Base-by-base conservation (phyloP, 345 rosid genomes). In the Bruguiera gymnorhiza region DNA sequence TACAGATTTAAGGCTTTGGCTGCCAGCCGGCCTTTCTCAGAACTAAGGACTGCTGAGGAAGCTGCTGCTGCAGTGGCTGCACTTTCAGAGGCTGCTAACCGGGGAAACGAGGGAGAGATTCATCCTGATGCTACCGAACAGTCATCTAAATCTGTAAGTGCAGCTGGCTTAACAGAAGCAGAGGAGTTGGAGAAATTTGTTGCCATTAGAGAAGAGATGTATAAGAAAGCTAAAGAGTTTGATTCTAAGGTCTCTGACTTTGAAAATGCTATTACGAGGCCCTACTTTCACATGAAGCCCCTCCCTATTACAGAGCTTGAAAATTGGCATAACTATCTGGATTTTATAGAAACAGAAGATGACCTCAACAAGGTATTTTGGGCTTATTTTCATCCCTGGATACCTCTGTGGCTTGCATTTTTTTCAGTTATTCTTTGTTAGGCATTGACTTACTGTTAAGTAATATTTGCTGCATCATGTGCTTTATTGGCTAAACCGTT, bases 401-500 rank as follows among this genome's bases (percentile, higher is more conserved):
- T 65, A 53, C 71, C 60, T 73, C 48, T 43, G 64, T 82, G 79
- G 74, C 82, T 76, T 67, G 75, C 86, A 87, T 90, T 73, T 75
- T 85, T 82, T 83, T 34, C 37, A 88, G 93, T 76, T 74, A 82
- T 79, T 64, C 76, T 73, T 75, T 81, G 76, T 78, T 85, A 80
- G 77, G 67, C 72, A 75, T 78, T 90, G 91, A 81, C 93, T 86
- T 79, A 90, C 99, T 88, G 88, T 90, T 83, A 81, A 87, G 83
- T 92, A 89, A 86, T 84, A 86, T 86, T 85, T 89, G 93, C 97
- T 89, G 93, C 95, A 77, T 86, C 95, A 76, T 90, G 76, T 90
- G 87, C 92, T 85, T 86, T 88, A 82, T 86, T 96, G 97, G 98
- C 95, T 90, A 87, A 87, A 86, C 82, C 87, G 89, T 89, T 92